A percentile compares a stretch with the other conserved stretches of the same genome.
These are phyloP conservation scores for Posidonia oceanica DNA, from an alignment of 116 monocot genomes.

Conservation along the genomic window DNA sequence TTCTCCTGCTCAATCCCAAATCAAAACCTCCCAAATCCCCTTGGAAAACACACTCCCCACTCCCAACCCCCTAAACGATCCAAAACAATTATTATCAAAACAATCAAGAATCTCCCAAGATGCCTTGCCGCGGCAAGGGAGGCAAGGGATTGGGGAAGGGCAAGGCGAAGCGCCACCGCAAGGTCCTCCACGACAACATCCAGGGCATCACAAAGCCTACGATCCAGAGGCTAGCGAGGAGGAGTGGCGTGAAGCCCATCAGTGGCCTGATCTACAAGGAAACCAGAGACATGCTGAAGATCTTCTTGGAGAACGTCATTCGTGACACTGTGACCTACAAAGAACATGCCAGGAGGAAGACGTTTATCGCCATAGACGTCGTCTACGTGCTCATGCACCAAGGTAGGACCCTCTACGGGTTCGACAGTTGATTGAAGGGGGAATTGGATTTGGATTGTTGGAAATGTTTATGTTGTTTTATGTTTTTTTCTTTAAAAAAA, in stretches of 20 bases:
- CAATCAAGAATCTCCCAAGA: not conserved
- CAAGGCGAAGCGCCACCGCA: slow-evolving; percentile 44
- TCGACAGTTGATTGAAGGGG: slow-evolving; percentile 15
- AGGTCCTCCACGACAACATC: slow-evolving; percentile 2
- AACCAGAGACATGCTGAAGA: too few relatives aligned
- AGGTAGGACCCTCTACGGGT: slow-evolving; percentile 57
- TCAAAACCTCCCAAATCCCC: too few relatives aligned
- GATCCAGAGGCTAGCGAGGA: too few relatives aligned
- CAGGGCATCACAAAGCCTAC: too few relatives aligned
- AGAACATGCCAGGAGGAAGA: slow-evolving; percentile 39
- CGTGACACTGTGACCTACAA: slow-evolving; percentile 15
- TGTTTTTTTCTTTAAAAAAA: not conserved
- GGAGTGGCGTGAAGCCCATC: too few relatives aligned
- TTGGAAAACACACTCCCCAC: too few relatives aligned
- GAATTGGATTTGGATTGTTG: not conserved
- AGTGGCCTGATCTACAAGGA: too few relatives aligned
- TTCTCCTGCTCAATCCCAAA: too few relatives aligned
- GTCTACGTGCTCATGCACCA: slow-evolving; percentile 68
- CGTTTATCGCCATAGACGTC: slow-evolving; percentile 69
- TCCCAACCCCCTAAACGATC: too few relatives aligned
- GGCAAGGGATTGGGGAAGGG: slow-evolving; percentile 58
- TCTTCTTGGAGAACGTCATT: not conserved
- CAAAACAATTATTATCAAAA: too few relatives aligned
- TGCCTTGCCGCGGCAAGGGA: slow-evolving; percentile 13
- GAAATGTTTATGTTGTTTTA: not conserved